Evolutionary conservation across 768 basidiomycete genomes (phyloP), one percentile per base, ranked within the genome.

Genomic region (Exidia glandulosa): DNA sequence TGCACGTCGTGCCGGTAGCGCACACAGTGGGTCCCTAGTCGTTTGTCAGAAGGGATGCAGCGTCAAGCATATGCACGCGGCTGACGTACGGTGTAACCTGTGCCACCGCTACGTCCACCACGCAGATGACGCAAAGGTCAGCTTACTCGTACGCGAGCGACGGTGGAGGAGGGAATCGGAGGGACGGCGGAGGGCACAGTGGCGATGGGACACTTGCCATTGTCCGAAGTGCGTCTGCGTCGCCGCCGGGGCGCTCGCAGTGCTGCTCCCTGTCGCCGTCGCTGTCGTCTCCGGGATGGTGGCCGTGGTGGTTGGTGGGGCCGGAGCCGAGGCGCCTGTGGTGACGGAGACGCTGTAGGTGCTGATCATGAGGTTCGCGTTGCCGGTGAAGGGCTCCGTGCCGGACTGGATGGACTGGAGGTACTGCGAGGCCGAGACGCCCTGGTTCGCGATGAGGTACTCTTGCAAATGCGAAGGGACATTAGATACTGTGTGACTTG

Each of bases 381-480:
- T 69, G 34, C 82, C 82, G 27, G 72, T 75, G 70, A 82, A 82
- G 0, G 81, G 73, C 67, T 82, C 82, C 2, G 79, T 80, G 23
- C 82, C 82, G 2, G 80, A 70, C 66, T 82, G 79, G 41, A 84
- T 77, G 7, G 74, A 70, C 69, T 84, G 81, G 50, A 83, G 66
- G 63, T 69, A 82, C 81, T 80, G 60, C 10, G 74, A 74, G 25
- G 72, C 41, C 2, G 80, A 62, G n/a, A 82, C 77, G 56, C 80
- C 79, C 61, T 81, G 72, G 27, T 77, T 72, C 13, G 65, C 58
- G 27, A 77, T 67, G 54, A 84, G 66, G 64, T 79, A 83, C 33
- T 72, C 80, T 82, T n/a, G n/a, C n/a, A n/a, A n/a, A n/a, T n/a
- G 60, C 3, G 6, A 14, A 30, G 19, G 56, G 60, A 59, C 57